A percentile compares a stretch with the other conserved stretches of the same genome.
Conservation (phyloP, 2,329 filamentous ascomycete species). For the Colletotrichum eleusines region DNA sequence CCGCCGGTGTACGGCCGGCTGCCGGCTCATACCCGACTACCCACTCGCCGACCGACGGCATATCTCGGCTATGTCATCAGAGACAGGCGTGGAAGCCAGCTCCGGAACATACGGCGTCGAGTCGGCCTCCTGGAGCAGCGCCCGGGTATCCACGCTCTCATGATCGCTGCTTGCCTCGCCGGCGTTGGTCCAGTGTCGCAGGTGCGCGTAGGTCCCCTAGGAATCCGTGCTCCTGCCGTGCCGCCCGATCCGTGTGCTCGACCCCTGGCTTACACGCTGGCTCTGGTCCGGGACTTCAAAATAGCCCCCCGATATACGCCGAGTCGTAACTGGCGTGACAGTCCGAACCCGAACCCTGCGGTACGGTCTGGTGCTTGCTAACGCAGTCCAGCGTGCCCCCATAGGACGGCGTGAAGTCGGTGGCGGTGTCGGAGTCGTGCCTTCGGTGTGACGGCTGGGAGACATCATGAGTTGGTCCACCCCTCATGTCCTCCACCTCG, state of each 20-base stretch:
- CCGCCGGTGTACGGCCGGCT: slow-evolving; percentile 45
- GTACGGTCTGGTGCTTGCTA: slow-evolving; percentile 40
- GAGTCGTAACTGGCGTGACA: slow-evolving; percentile 49
- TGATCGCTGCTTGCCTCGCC: slow-evolving; percentile 57
- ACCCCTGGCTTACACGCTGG: slow-evolving; percentile 44
- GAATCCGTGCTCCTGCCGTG: slow-evolving; percentile 55
- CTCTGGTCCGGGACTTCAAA: slow-evolving; percentile 46
- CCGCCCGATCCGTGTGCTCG: slow-evolving; percentile 41
- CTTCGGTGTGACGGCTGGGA: slow-evolving; percentile 43
- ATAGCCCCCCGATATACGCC: slow-evolving; percentile 46
- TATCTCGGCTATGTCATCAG: slow-evolving; percentile 42
- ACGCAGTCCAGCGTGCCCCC: slow-evolving; percentile 29
- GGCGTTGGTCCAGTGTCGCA: slow-evolving; percentile 57
- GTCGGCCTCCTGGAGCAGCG: slow-evolving; percentile 55
- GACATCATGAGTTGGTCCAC: slow-evolving; percentile 55
- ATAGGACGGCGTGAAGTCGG: slow-evolving; percentile 43
- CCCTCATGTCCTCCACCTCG: slow-evolving; percentile 58
- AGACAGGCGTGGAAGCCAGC: slow-evolving; percentile 51
- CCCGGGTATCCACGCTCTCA: slow-evolving; percentile 42
- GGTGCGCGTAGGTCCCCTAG: slow-evolving; percentile 52
- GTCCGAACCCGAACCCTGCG: slow-evolving; percentile 43
- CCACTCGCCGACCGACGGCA: slow-evolving; percentile 48
- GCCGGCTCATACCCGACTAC: slow-evolving; percentile 41
- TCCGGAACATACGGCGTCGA: slow-evolving; percentile 52
- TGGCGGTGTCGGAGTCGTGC: slow-evolving; percentile 36